A percentile compares a stretch with the other conserved stretches of the same genome.
These are phyloP conservation scores for Punctularia strigosozonata DNA, from an alignment of 768 basidiomycete genomes.

Conservation along the genomic window DNA sequence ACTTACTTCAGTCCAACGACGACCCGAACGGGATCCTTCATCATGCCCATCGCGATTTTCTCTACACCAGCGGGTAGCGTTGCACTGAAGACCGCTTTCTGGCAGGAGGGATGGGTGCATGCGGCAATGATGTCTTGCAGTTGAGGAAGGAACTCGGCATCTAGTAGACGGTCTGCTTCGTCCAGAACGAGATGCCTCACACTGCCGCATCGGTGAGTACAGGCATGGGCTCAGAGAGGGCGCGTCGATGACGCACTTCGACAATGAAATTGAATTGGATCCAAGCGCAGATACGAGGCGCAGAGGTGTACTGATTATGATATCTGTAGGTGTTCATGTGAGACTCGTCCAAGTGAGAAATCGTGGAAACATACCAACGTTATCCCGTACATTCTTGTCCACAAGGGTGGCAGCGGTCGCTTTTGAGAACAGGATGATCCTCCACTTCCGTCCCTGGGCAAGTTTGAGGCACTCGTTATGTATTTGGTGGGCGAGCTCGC, in stretches of 20 bases:
- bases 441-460: constrained; percentile 75
- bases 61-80: constrained; percentile 87
- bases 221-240: constrained; percentile 3
- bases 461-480: constrained; percentile 81
- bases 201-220: constrained; percentile 25
- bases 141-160: constrained; percentile 80
- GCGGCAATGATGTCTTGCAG: constrained; percentile 77
- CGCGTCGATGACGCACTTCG: constrained; percentile 45
- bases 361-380: constrained; percentile 50
- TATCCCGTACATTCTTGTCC: constrained; percentile 60
- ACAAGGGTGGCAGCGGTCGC: constrained; percentile 76
- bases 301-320: constrained; percentile 88
- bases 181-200: constrained; percentile 82
- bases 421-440: constrained; percentile 74
- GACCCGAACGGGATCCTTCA: constrained; percentile 78
- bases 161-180: constrained; percentile 87
- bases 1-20: constrained; percentile 95
- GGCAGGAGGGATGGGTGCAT: constrained; percentile 56
- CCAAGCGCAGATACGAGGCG: constrained; percentile 76
- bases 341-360: constrained; percentile 1
- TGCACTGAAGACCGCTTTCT: constrained; percentile 90
- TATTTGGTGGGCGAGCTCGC: constrained; percentile 94
- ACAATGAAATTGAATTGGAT: constrained; percentile 48
- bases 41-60: constrained; percentile 75
- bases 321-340: constrained; percentile 37